Evolutionary conservation across 768 basidiomycete genomes (phyloP).

Genomic region (Termitomyces sp.): DNA sequence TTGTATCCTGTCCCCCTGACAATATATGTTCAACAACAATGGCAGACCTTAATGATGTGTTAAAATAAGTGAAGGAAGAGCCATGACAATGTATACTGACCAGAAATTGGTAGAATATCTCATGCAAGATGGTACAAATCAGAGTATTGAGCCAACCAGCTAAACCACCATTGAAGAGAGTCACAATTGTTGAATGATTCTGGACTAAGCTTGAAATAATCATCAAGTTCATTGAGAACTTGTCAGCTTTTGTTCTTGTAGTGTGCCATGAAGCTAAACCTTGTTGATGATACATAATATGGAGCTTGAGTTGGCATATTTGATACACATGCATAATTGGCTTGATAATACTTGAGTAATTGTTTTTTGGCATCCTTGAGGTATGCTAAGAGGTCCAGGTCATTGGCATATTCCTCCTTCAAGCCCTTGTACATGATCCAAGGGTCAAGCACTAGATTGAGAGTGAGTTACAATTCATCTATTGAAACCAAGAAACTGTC

Average conservation of each 20-base stretch:
- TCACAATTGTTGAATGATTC: not conserved
- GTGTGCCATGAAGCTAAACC: no score
- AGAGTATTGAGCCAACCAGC: not conserved
- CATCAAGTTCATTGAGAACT: no score
- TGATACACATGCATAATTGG: not conserved
- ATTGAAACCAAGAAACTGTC: no score
- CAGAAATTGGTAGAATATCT: not conserved
- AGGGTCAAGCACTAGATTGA: conserved; percentile 28
- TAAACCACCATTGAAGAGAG: not conserved
- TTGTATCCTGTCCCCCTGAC: conserved; percentile 8
- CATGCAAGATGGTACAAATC: not conserved
- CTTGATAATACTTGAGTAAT: not conserved
- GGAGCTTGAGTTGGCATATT: no score
- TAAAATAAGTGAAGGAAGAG: no score
- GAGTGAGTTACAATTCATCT: no score
- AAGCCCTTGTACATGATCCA: conserved; percentile 21
- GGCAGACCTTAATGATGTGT: conserved; percentile 8
- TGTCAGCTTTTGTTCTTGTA: no score
- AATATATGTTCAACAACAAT: conserved; percentile 12
- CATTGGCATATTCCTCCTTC: conserved; percentile 16
- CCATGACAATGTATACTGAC: no score
- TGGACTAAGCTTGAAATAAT: not conserved
- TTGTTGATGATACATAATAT: no score
- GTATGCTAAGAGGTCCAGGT: conserved; percentile 11
- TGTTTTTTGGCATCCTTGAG: conserved; percentile 8